Evolutionary conservation across 495 filamentous ascomycete genomes (phyloP).

Genomic region (Penicillium simplicissimum): DNA sequence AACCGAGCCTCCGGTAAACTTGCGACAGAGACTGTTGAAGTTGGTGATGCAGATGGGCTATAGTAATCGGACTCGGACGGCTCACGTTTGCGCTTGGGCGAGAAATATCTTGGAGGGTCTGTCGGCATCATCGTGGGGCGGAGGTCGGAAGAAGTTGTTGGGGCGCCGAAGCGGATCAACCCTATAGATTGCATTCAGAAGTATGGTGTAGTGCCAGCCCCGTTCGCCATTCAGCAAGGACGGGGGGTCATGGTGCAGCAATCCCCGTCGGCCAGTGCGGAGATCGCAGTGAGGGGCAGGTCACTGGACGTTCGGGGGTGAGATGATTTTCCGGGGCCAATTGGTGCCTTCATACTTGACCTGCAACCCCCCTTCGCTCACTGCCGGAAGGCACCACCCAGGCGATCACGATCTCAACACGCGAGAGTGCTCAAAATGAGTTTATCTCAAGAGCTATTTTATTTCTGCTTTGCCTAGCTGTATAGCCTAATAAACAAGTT

Average conservation of each 20-base stretch:
- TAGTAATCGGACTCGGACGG: conserved; percentile 37
- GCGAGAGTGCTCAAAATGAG: neutral
- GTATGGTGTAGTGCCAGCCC: conserved; percentile 7
- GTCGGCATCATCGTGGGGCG: conserved; percentile 41
- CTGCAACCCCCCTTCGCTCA: neutral
- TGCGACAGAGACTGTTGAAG: conserved; percentile 34
- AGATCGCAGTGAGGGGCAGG: conserved; percentile 28
- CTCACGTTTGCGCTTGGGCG: conserved; percentile 47
- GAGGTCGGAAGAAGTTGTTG: conserved; percentile 21
- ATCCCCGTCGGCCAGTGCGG: conserved; percentile 15
- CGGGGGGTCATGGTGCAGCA: conserved; percentile 14
- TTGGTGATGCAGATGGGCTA: conserved; percentile 41
- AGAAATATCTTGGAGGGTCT: conserved; percentile 28
- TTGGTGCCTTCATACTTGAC: conserved; percentile 3
- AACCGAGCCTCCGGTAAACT: conserved; percentile 40
- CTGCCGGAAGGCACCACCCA: neutral
- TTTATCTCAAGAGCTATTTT: neutral
- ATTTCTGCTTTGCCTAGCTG: neutral
- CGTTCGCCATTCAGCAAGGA: conserved; percentile 13
- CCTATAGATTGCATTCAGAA: conserved; percentile 11
- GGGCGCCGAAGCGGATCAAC: conserved; percentile 28
- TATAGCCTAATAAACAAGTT: neutral
- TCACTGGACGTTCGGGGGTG: conserved; percentile 17
- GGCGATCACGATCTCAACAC: neutral
- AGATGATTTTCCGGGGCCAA: conserved; percentile 19